Base-by-base conservation (phyloP, 1,139 yeast species). In the Groenewaldozyma auringiensis region DNA sequence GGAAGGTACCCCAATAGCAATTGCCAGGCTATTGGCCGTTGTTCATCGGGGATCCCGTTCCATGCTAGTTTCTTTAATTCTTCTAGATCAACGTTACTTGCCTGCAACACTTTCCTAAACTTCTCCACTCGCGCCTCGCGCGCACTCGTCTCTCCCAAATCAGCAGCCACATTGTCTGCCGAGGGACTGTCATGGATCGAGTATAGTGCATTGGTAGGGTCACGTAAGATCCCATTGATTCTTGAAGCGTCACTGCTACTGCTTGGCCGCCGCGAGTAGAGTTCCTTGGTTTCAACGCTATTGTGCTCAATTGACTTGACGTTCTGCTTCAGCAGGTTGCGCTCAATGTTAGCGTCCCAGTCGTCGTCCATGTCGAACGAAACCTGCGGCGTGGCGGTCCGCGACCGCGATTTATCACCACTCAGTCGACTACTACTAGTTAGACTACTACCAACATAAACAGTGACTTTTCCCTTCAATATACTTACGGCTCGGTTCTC, bases 11-110 rank as follows among this genome's bases (percentile, higher is more conserved):
- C 98, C 42, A 89, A 71, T 41, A 92, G 65, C 25, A 89, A 67
- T 63, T 87, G 94, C 99, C 99, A 92, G 8, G 87, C 78, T 44
- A 83, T 67, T 0, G 97, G 88, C 49, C 97, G 71, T 49, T 89
- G 71, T 50, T 81, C 83, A 16, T 75, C 70, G 0, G 98, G 98
- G 11, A 94, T 78, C 1, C 99, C 98, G 55, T 89, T 84, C 98
- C 98, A 92, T 9, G 96, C 78, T 45, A 88, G 72, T 60, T 82
- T 79, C 52, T 87, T 76, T 47, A 92, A 71, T 40, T 83, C 92
- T 37, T 72, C 69, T 44, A 79, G 61, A 53, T 84, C 83, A 35
- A 89, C 80, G 36, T 76, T 75, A 18, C 79, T 76, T 32, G 76
- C 75, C 14, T 78, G 72, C 40, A 92, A 65, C 2, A 86, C 71